Evolutionary conservation across 1,284 basidiomycete genomes (phyloP), one percentile per base, ranked within the genome.

Genomic region (Fomitiporia mediterranea): DNA sequence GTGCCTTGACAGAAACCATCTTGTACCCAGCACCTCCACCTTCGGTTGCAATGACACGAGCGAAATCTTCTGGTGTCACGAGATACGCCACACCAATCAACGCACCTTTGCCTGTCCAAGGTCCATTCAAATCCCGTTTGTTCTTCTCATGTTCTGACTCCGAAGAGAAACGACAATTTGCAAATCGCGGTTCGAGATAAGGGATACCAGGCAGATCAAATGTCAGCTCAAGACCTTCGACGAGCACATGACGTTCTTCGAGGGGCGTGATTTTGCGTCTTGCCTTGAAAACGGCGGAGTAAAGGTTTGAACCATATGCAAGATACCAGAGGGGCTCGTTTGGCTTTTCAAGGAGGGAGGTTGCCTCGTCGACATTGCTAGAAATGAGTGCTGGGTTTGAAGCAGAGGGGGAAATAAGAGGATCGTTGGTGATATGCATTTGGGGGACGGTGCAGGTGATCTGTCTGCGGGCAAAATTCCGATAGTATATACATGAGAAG

Each of bases 81-180:
- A 62, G 50, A 38, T 62, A 60, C 11, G 50, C 61, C 9, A 62
- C 59, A 6, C 59, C 59, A n/a, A 60, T 48, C 15, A 62, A 49
- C 13, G 47, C 53, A 23, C 56, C 51, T 23, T 32, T 27, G 27
- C 56, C 56, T 2, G 40, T 51, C 57, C 52, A 54, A 15, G 27
- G 44, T 17, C 28, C 50, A 21, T 60, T 34, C 15, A 34, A 21
- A 17, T 55, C 53, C 7, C 32, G 23, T 8, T 42, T 23, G 25
- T 35, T 3, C 37, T 30, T 32, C 21, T 48, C 25, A 28, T 28
- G 39, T 17, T 17, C 39, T 15, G 51, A 17, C 7, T 21, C 23
- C 13, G 50, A 4, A 13, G 32, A 50, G 11, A 57, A 57, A 21
- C 60, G 52, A 30, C 55, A 49, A 48, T 60, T 61, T 32, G 60